A percentile compares a stretch with the other conserved stretches of the same genome.
These are phyloP conservation scores for Cavenderia fasciculata DNA, from an alignment of 78 protist species.

Conservation along the genomic window DNA sequence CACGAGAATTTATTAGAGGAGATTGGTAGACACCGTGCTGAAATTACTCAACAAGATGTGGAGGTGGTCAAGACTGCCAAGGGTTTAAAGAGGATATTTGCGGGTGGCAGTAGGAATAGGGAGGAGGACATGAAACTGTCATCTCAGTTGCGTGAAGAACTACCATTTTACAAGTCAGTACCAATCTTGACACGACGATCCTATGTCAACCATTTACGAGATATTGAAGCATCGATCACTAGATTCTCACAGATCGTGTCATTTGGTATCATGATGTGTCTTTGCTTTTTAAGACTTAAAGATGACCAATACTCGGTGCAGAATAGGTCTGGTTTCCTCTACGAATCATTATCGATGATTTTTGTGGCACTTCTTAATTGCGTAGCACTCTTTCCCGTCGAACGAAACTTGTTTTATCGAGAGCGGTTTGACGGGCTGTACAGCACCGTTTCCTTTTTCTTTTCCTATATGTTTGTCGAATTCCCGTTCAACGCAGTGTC, in stretches of 20 bases:
- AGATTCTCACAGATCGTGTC: constrained; percentile 27
- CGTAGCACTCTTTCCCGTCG: constrained; percentile 24
- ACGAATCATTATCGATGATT: constrained; percentile 18
- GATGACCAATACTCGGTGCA: constrained; percentile 22
- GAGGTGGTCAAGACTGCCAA: no score
- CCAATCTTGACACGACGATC: constrained; percentile 3
- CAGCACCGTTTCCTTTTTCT: constrained; percentile 16
- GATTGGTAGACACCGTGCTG: no score
- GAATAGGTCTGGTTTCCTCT: constrained; percentile 24
- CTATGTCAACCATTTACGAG: constrained; percentile 5
- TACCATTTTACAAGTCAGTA: constrained; percentile 17
- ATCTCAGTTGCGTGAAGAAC: background rate
- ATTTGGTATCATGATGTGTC: constrained; percentile 19
- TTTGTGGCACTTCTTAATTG: constrained; percentile 20
- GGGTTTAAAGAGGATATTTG: no score
- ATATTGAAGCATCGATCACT: constrained; percentile 10
- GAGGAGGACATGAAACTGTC: background rate
- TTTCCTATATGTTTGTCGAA: constrained; percentile 2
- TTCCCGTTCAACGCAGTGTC: constrained; percentile 6
- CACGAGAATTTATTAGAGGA: no score
- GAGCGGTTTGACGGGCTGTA: constrained; percentile 22
- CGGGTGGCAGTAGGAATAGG: no score
- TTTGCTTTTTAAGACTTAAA: background rate
- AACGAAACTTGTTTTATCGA: constrained; percentile 28
- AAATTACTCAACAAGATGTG: no score